These are phyloP conservation scores for Rhexocercosporidium sp. DNA, from an alignment of 2,329 filamentous ascomycete species.

Conservation along the genomic window DNA sequence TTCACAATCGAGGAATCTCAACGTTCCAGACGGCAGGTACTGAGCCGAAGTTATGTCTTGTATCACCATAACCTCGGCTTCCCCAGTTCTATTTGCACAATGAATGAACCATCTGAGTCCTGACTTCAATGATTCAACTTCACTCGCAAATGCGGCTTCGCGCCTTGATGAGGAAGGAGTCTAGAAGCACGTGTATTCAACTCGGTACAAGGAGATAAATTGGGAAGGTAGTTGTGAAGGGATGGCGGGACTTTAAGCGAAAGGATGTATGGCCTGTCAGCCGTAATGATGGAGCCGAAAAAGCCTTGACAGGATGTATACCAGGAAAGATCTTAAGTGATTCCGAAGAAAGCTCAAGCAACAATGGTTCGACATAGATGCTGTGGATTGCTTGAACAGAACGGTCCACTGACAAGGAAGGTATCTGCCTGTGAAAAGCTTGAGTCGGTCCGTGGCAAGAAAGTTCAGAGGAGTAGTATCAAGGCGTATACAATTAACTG, in stretches of 20 bases:
- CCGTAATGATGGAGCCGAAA: neutral
- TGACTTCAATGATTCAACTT: neutral
- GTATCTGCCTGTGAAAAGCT: neutral
- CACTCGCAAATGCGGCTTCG: constrained; percentile 2
- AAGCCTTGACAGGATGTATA: neutral
- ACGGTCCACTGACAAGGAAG: neutral
- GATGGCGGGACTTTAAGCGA: neutral
- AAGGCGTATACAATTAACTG: neutral
- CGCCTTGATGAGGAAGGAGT: constrained; percentile 2
- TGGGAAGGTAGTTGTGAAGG: neutral
- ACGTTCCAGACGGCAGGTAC: neutral
- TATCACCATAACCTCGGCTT: neutral
- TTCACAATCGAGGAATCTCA: neutral
- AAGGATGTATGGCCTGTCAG: neutral
- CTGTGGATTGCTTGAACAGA: neutral
- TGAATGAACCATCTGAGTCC: constrained; percentile 1
- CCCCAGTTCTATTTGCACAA: neutral
- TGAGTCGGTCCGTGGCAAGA: neutral
- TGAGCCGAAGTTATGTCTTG: neutral
- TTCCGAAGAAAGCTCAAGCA: neutral
- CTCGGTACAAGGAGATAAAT: neutral
- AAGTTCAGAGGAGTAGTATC: neutral
- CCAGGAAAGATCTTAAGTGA: neutral
- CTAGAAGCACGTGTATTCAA: neutral
- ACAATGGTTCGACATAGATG: no score